Base-by-base conservation (phyloP, 768 basidiomycete genomes). In the Termitomyces sp. region DNA sequence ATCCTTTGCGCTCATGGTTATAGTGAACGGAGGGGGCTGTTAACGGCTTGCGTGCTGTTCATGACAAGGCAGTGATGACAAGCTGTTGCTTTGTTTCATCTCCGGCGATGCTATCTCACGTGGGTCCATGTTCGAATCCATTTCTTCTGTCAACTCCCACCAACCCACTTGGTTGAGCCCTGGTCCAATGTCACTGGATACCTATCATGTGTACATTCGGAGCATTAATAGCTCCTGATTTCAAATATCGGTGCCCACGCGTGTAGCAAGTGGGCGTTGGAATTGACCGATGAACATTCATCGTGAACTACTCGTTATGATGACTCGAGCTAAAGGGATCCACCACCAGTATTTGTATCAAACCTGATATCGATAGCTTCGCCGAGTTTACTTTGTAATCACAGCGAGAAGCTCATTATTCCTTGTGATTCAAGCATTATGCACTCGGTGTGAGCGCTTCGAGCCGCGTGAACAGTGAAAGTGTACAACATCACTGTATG, bases 1-100 rank as follows among this genome's bases (percentile, higher is more conserved):
- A 34, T 60, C 59, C 47, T 55, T 52, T n/a, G 56, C 42, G 20
- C 58, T 62, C 62, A 62, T 62, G 46, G 59, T 57, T 54, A 53
- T 24, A 49, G 46, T 54, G 39, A 50, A 49, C 5, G 48, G 47
- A 51, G 15, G 39, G 47, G 20, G 13, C 26, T 31, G 56, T 34
- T 42, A 54, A 48, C 54, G 54, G 57, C 28, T 22, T 22, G 54
- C 6, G 41, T 45, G 54, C 33, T 36, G 51, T 62, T 57, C 59
- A 62, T 60, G 56, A 55, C 56, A 46, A 57, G 47, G 51, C 26
- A 28, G 29, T 20, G 51, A 52, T 29, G 26, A 24, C 28, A 41
- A 45, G 52, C 42, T 51, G 51, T 20, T 22, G 50, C 51, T 46
- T 60, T 60, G 62, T 63, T 60, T 63, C 62, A 57, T 50, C 59